Evolutionary conservation across 371 early-diverging fungal species (phyloP).

Genomic region (Mucor piriformis): DNA sequence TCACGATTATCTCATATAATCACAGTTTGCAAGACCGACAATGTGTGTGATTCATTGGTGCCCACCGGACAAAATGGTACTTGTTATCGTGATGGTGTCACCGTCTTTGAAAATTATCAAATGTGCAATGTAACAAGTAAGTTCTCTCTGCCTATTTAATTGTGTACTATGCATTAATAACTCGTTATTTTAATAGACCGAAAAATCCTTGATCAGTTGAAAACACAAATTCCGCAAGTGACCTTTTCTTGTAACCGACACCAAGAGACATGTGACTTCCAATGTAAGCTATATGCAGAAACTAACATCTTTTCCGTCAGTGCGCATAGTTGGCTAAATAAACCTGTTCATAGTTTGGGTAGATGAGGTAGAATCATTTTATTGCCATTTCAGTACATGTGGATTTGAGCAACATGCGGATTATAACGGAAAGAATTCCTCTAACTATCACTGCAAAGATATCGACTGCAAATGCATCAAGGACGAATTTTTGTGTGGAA

Average conservation of each 20-base stretch:
- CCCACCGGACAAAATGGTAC: slow-evolving; percentile 80
- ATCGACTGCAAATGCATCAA: slow-evolving; percentile 77
- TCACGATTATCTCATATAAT: neutral
- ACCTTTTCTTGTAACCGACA: slow-evolving; percentile 68
- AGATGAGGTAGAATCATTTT: slow-evolving; percentile 76
- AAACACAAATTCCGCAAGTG: slow-evolving; percentile 67
- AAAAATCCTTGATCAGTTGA: slow-evolving; percentile 65
- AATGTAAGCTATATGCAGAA: slow-evolving; percentile 48
- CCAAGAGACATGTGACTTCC: slow-evolving; percentile 64
- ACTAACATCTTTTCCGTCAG: too few relatives aligned
- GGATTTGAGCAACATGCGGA: slow-evolving; percentile 38
- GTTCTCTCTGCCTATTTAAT: too few relatives aligned
- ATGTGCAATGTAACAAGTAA: slow-evolving; percentile 91
- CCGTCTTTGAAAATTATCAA: slow-evolving; percentile 78
- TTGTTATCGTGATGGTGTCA: slow-evolving; percentile 81
- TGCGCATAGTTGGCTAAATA: neutral
- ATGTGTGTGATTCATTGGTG: slow-evolving; percentile 75
- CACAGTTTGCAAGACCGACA: slow-evolving; percentile 75
- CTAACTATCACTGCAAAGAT: slow-evolving; percentile 62
- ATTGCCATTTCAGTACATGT: slow-evolving; percentile 72
- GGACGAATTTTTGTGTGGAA: slow-evolving; percentile 78
- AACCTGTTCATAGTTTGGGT: slow-evolving; percentile 65
- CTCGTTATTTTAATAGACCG: slow-evolving; percentile 41
- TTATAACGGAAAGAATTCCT: slow-evolving; percentile 49
- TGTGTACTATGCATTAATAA: too few relatives aligned